A percentile compares a stretch with the other conserved stretches of the same genome.
Conservation (phyloP, 2,329 filamentous ascomycete species). For the Fusarium sp. region DNA sequence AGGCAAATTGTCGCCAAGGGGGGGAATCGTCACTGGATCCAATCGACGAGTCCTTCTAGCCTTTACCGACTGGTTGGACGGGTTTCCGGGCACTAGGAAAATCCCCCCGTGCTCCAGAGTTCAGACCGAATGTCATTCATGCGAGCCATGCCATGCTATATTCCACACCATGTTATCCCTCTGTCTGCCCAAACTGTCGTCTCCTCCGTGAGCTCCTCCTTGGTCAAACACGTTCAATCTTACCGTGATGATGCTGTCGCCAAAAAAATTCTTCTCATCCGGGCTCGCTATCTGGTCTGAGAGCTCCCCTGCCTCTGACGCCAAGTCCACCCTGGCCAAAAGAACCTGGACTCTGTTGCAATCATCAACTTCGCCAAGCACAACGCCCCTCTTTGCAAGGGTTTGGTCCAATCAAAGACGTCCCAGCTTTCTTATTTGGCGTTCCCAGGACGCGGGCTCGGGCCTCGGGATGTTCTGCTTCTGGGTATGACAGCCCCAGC, state of each 20-base stretch:
- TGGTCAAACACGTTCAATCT: slow-evolving; percentile 41
- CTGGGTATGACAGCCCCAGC: slow-evolving; percentile 42
- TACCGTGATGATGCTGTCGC: slow-evolving; percentile 14
- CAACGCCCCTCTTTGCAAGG: slow-evolving; percentile 14
- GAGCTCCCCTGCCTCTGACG: slow-evolving; percentile 31
- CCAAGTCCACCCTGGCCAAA: slow-evolving; percentile 31
- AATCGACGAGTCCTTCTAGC: slow-evolving; percentile 13
- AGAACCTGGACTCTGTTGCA: slow-evolving; percentile 28
- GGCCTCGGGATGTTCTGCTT: slow-evolving; percentile 51
- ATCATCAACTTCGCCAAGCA: slow-evolving; percentile 36
- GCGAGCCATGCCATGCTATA: neutral
- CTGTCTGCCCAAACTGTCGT: slow-evolving; percentile 11
- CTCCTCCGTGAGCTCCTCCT: slow-evolving; percentile 17
- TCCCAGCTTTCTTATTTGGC: slow-evolving; percentile 47
- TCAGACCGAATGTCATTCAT: neutral
- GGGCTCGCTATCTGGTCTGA: slow-evolving; percentile 27
- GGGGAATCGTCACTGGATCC: neutral
- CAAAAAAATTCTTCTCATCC: slow-evolving; percentile 12
- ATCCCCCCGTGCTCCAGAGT: slow-evolving; percentile 11
- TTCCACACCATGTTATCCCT: slow-evolving; percentile 2
- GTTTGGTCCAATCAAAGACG: slow-evolving; percentile 45
- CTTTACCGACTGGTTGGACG: slow-evolving; percentile 42
- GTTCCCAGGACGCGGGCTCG: slow-evolving; percentile 50
- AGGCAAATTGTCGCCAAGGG: slow-evolving; percentile 35
- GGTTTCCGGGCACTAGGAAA: slow-evolving; percentile 31